These are phyloP conservation scores for Meredithiella fracta DNA, from an alignment of 2,329 filamentous ascomycete species.

Conservation along the genomic window DNA sequence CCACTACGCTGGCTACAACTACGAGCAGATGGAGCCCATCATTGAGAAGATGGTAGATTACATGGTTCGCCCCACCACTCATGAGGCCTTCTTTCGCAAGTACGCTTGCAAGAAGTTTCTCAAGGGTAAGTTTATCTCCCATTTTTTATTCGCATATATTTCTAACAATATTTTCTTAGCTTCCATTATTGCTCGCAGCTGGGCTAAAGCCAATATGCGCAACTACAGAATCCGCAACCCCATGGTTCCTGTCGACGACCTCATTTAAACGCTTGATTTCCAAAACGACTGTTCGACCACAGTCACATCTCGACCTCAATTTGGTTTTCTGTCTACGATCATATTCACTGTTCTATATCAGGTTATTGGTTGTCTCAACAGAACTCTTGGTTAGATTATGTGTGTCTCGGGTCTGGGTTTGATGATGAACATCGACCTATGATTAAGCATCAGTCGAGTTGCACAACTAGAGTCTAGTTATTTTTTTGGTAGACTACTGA, in stretches of 20 bases:
- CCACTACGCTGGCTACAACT: constrained; percentile 84
- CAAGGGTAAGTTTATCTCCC: constrained; percentile 55
- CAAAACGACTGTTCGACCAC: neutral
- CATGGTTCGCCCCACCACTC: constrained; percentile 71
- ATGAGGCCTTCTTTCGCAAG: constrained; percentile 99
- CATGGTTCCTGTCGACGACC: constrained; percentile 34
- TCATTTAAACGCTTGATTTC: constrained; percentile 17
- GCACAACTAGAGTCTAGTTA: neutral
- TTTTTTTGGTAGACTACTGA: neutral
- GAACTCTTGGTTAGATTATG: neutral
- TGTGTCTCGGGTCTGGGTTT: neutral
- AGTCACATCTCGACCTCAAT: neutral
- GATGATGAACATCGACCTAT: neutral
- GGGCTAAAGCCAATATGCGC: constrained; percentile 68
- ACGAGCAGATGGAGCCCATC: constrained; percentile 83
- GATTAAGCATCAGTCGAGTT: neutral
- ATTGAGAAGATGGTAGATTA: constrained; percentile 95
- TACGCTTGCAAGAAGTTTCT: constrained; percentile 99
- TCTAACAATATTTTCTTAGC: constrained; percentile 1
- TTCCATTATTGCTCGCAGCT: constrained; percentile 31
- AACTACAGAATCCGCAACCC: constrained; percentile 38
- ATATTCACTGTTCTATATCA: neutral
- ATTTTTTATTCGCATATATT: neutral
- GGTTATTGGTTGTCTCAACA: neutral
- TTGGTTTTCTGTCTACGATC: constrained; percentile 5